Base-by-base conservation (phyloP, 805 yeast species). In the Hanseniaspora lachancei region DNA sequence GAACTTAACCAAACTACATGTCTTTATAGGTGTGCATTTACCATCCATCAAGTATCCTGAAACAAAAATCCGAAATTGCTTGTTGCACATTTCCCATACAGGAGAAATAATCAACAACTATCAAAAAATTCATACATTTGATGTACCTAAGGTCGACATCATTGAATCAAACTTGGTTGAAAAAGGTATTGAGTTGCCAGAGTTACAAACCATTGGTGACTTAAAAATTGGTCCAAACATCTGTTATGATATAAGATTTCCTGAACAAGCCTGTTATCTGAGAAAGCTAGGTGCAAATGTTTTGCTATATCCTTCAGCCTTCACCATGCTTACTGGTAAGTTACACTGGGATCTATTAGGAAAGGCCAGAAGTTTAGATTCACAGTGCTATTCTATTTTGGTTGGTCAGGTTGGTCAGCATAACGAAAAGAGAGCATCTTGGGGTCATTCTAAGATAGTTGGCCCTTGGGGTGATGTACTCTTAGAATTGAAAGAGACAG, bases 401-500 rank as follows among this genome's bases (percentile, higher is more conserved):
- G 89, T 97, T 2, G 95, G 93, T 0, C 96, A 88, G 64, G 79
- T 81, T 56, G 97, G 97, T 2, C 68, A 70, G 42, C 96, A 89
- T 65, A 80, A 81, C 57, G 57, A 48, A 2, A 61, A 73, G 57
- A 72, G 97, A 57, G 76, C 78, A 57, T 85, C 95, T 59, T 91
- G 81, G 70, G 98, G 98, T 0, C 91, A 88, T 63, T 77, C 95
- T 0, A 72, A 89, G 59, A 81, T 89, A 5, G 77, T 91, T n/a
- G 91, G 86, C 61, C 97, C 98, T 0, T 86, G 95, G 88, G 98
- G 97, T 0, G 74, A 78, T 0, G 74, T 88, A 1, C 58, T 91
- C 4, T 83, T 86, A 1, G 77, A 80, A 58, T 69, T 77, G 21
- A 81, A 77, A 60, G 64, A 72, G 12, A 66, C 64, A 34, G 68